Base-by-base conservation (phyloP, 2,329 filamentous ascomycete species). In the Microsporum canis region DNA sequence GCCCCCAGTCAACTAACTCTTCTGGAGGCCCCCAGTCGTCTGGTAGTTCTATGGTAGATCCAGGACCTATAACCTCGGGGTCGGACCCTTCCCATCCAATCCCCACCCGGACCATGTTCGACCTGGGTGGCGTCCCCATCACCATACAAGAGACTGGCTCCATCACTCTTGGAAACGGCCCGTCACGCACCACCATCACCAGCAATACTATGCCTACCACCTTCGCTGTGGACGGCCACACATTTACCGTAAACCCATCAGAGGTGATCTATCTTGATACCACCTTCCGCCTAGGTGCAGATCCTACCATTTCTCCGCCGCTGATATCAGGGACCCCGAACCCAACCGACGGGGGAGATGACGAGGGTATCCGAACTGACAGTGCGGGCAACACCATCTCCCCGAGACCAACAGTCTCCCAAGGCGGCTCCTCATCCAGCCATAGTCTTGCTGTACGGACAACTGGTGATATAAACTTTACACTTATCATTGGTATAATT, bases 241-340 rank as follows among this genome's bases (percentile, higher is more conserved):
- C 59, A 8, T 58, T 61, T n/a, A 61, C 62, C 14, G 55, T 63
- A 6, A 59, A 61, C 39, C 57, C 60, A n/a, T 60, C 62, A 14
- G 57, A 58, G 33, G 59, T 63, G 14, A 55, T 61, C 23, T 63
- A 43, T 47, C 17, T 31, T 4, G 57, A 57, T n/a, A 63, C 60
- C 10, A 58, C 60, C 7, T 27, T 63, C 23, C 55, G 17, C 55
- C 36, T 57, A 2, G 39, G 39, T 23, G 8, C 36, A 6, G 27
- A 57, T 23, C 34, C 55, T 29, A 57, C 17, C 4, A 23, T 7
- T 4, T 57, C 34, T 7, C 36, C 55, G 5, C 39, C 55, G n/a
- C 39, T 43, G 7, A 17, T 41, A 31, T 43, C 55, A 17, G 55
- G 55, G 7, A 31, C 31, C n/a, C 7, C 34, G 3, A 57, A 41